These are phyloP conservation scores for Plasmodium ovale DNA, from an alignment of 169 alveolate genomes.

Conservation along the genomic window DNA sequence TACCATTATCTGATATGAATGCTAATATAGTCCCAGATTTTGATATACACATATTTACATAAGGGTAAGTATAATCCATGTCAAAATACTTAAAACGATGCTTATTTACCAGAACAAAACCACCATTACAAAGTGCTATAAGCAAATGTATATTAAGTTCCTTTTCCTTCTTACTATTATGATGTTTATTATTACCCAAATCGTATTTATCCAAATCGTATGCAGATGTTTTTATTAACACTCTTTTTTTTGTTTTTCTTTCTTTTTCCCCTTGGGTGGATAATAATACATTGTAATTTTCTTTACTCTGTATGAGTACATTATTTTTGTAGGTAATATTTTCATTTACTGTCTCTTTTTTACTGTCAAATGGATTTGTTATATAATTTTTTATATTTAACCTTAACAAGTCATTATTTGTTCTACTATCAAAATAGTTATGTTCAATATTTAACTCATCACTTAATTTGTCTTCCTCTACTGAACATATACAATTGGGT, in stretches of 20 bases:
- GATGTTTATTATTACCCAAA: background rate
- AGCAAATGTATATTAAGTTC: slow-evolving; percentile 59
- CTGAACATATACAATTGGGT: slow-evolving; percentile 40
- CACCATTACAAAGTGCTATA: slow-evolving; percentile 50
- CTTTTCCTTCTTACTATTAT: background rate
- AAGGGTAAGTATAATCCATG: slow-evolving; percentile 12
- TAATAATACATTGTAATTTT: slow-evolving; percentile 17
- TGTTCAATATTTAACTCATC: slow-evolving; percentile 56
- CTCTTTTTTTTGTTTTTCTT: slow-evolving; percentile 2
- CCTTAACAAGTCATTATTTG: slow-evolving; percentile 37
- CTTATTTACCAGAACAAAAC: slow-evolving; percentile 46
- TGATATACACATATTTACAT: slow-evolving; percentile 63
- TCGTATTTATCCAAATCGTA: slow-evolving; percentile 52
- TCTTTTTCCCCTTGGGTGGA: background rate
- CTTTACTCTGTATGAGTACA: slow-evolving; percentile 26
- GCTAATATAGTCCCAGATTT: slow-evolving; percentile 69
- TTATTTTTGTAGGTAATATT: background rate
- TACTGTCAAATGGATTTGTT: slow-evolving; percentile 56
- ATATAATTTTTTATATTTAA: slow-evolving; percentile 49
- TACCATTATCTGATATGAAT: slow-evolving; percentile 54
- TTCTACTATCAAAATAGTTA: slow-evolving; percentile 50
- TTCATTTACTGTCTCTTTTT: slow-evolving; percentile 46
- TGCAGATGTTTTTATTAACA: slow-evolving; percentile 35
- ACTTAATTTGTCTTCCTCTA: slow-evolving; percentile 33
- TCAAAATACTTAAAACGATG: slow-evolving; percentile 49